Evolutionary conservation across 805 yeast species (phyloP).

Genomic region (Kluyveromyces dobzhanskii): DNA sequence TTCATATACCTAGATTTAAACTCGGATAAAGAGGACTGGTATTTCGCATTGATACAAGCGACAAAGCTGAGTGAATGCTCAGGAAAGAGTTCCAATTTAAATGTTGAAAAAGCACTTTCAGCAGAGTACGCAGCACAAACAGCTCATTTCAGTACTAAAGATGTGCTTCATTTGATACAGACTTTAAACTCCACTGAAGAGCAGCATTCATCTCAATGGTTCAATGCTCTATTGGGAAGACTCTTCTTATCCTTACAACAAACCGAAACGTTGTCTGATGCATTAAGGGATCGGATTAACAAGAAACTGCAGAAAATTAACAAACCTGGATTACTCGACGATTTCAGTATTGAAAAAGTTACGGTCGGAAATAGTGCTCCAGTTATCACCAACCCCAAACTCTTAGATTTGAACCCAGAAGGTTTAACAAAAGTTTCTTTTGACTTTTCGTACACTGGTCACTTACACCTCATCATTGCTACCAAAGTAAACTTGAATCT

Average conservation of each 20-base stretch:
- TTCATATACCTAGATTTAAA: slow-evolving; percentile 73
- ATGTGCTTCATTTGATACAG: slow-evolving; percentile 67
- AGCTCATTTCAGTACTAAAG: slow-evolving; percentile 59
- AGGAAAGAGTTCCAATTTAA: slow-evolving; percentile 8
- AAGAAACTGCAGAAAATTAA: slow-evolving; percentile 72
- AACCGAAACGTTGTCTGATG: slow-evolving; percentile 56
- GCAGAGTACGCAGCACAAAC: slow-evolving; percentile 66
- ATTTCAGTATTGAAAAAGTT: slow-evolving; percentile 63
- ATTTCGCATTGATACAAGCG: slow-evolving; percentile 75
- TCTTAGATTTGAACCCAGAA: slow-evolving; percentile 65
- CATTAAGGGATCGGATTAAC: slow-evolving; percentile 50
- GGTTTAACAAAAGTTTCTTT: slow-evolving; percentile 61
- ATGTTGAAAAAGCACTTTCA: slow-evolving; percentile 33
- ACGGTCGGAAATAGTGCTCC: slow-evolving; percentile 80
- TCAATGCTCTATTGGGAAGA: slow-evolving; percentile 82
- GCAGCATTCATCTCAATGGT: slow-evolving; percentile 79
- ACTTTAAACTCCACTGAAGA: slow-evolving; percentile 75
- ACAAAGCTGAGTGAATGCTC: slow-evolving; percentile 36
- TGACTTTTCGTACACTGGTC: slow-evolving; percentile 65
- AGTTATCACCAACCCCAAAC: slow-evolving; percentile 59
- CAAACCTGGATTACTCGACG: slow-evolving; percentile 82
- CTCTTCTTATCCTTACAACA: slow-evolving; percentile 67
- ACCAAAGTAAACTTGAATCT: slow-evolving; percentile 72
- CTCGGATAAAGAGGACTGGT: slow-evolving; percentile 87
- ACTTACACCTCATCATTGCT: slow-evolving; percentile 64